Evolutionary conservation across 768 basidiomycete species (phyloP).

Genomic region (Tricholoma hemisulphureum): DNA sequence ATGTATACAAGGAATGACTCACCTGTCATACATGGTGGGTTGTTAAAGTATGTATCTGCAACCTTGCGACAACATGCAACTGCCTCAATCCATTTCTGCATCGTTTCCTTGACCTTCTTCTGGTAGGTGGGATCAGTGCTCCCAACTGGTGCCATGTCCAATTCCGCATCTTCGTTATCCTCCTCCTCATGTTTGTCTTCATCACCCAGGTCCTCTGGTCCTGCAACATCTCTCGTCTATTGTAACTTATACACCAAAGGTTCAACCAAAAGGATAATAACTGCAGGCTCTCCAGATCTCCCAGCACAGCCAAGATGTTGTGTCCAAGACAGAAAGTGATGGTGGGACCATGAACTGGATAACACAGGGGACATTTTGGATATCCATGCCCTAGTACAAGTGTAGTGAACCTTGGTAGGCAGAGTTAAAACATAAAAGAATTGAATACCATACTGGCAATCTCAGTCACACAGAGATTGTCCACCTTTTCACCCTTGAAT

Average conservation of each 20-base stretch:
- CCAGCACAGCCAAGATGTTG: neutral
- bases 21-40: neutral
- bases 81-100: neutral
- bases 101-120: neutral
- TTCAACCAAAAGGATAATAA: neutral
- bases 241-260: neutral
- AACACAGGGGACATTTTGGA: neutral
- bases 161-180: neutral
- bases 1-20: neutral
- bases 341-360: neutral
- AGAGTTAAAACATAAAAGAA: neutral
- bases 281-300: neutral
- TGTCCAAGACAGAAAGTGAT: neutral
- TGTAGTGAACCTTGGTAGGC: neutral
- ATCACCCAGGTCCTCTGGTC: neutral
- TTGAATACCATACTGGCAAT: neutral
- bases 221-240: neutral
- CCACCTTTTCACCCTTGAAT: neutral
- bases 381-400: neutral
- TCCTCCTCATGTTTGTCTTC: neutral
- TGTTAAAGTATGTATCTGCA: neutral
- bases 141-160: neutral
- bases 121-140: neutral
- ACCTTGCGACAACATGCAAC: neutral
- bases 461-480: neutral